Evolutionary conservation across 352 stramenopile species (phyloP).

Genomic region (Phytophthora litchii): DNA sequence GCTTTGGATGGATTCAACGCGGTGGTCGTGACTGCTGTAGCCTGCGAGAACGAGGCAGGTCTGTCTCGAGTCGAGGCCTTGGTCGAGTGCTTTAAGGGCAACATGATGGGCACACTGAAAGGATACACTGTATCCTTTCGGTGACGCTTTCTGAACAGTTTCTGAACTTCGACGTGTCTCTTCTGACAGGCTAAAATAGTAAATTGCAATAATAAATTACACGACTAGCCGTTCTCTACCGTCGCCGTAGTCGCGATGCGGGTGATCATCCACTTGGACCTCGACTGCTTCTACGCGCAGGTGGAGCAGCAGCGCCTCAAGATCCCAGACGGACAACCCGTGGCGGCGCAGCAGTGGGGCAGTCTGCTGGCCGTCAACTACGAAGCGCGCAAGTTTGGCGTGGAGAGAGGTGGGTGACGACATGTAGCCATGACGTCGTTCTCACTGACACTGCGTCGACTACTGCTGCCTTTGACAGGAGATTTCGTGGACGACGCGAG

Average conservation of each 20-base stretch:
- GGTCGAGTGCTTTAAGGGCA: constrained; percentile 4
- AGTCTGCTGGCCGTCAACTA: constrained; percentile 88
- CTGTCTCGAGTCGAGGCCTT: neutral
- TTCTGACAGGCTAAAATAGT: neutral
- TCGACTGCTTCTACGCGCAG: constrained; percentile 91
- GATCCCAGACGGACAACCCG: constrained; percentile 62
- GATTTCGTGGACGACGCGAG: constrained; percentile 59
- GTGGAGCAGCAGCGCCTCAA: constrained; percentile 80
- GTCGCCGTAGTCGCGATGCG: too few species aligned
- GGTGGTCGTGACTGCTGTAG: too few species aligned
- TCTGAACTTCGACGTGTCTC: constrained; percentile 14
- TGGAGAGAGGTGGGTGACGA: constrained; percentile 48
- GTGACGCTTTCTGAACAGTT: constrained; percentile 29
- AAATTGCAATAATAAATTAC: constrained; percentile 1
- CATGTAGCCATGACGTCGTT: too few species aligned
- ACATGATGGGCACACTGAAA: constrained; percentile 8
- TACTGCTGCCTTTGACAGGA: constrained; percentile 31
- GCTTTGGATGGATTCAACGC: too few species aligned
- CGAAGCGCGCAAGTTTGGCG: constrained; percentile 70
- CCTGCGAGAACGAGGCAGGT: neutral
- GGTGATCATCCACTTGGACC: constrained; percentile 85
- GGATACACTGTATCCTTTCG: constrained; percentile 12
- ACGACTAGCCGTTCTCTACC: too few species aligned
- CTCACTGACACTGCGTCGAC: neutral
- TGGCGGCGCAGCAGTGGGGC: constrained; percentile 88